A percentile compares a stretch with the other conserved stretches of the same genome.
Conservation (phyloP, 2,329 filamentous ascomycete species). For the Penicillium sp. region DNA sequence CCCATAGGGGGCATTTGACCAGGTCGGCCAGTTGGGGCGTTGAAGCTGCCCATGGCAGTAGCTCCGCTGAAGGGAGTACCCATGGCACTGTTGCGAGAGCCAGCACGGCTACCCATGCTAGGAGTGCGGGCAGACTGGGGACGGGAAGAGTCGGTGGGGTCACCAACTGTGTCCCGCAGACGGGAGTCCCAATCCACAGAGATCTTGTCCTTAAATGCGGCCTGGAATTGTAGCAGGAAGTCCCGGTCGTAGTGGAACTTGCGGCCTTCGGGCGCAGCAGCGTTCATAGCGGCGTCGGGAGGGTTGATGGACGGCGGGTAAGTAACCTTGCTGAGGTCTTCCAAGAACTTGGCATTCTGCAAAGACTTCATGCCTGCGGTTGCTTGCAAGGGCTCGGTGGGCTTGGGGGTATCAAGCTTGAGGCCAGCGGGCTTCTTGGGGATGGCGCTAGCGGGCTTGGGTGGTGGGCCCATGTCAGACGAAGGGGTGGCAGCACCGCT, state of each 20-base stretch:
- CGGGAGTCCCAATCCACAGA: conserved; percentile 90
- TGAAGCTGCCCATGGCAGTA: conserved; percentile 67
- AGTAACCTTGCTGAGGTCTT: conserved; percentile 71
- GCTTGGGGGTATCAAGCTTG: conserved; percentile 82
- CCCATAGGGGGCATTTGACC: conserved; percentile 65
- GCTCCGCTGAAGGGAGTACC: background rate
- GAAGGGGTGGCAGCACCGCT: conserved; percentile 48
- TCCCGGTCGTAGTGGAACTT: conserved; percentile 95
- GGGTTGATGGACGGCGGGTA: conserved; percentile 84
- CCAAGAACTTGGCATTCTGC: conserved; percentile 84
- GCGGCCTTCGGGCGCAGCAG: conserved; percentile 64
- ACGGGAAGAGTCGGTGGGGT: conserved; percentile 62
- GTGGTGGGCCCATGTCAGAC: conserved; percentile 47
- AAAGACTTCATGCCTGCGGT: conserved; percentile 91
- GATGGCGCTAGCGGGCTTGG: conserved; percentile 53
- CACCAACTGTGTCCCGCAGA: conserved; percentile 80
- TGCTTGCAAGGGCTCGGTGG: conserved; percentile 85
- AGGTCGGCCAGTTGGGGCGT: conserved; percentile 38
- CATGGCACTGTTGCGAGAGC: conserved; percentile 45
- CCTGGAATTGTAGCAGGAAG: conserved; percentile 95
- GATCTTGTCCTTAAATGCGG: conserved; percentile 94
- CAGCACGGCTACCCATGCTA: conserved; percentile 49
- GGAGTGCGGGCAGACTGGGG: conserved; percentile 54
- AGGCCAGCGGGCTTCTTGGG: conserved; percentile 84
- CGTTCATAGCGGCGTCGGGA: conserved; percentile 87